Conservation (phyloP, 176 grass and related monocot genomes). For the Eleusine indica region DNA sequence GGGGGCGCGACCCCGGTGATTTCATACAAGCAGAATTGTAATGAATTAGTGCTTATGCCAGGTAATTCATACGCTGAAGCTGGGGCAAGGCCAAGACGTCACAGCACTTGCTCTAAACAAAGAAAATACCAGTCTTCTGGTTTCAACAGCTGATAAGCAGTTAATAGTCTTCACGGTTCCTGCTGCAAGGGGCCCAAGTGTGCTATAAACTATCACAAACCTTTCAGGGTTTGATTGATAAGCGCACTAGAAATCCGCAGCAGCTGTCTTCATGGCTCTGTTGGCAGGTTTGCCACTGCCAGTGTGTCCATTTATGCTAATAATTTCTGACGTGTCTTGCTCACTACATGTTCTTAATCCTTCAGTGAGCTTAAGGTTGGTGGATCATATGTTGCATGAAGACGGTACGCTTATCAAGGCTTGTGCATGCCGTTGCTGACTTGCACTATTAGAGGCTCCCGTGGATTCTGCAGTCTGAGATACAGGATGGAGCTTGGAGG, state of each 20-base stretch:
- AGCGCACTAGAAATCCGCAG: conserved; percentile 1
- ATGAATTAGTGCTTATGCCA: conserved; percentile 36
- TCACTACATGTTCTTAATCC: conserved; percentile 5
- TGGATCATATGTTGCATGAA: conserved; percentile 78
- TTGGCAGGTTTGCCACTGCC: conserved; percentile 22
- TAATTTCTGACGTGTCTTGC: conserved; percentile 4
- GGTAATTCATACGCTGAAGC: conserved; percentile 75
- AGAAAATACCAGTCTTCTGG: conserved; percentile 83
- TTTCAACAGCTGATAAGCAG: conserved; percentile 89
- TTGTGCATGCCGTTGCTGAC: conserved; percentile 33
- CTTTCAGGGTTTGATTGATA: conserved; percentile 24
- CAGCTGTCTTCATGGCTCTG: neutral
- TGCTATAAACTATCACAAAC: conserved; percentile 20
- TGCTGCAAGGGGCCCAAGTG: conserved; percentile 54
- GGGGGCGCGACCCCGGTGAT: conserved; percentile 1
- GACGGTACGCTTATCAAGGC: conserved; percentile 53
- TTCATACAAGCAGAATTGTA: conserved; percentile 35
- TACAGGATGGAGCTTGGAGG: conserved; percentile 25
- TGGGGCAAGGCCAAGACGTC: conserved; percentile 71
- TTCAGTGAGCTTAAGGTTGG: conserved; percentile 71
- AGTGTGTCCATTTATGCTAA: conserved; percentile 8
- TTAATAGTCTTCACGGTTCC: conserved; percentile 81
- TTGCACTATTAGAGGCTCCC: conserved; percentile 18
- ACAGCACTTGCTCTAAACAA: conserved; percentile 74
- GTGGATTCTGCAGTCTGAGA: neutral